A percentile compares a stretch with the other conserved stretches of the same genome.
These are phyloP conservation scores for Aspergillus phoenicis DNA, from an alignment of 2,329 filamentous ascomycete species.

Conservation along the genomic window DNA sequence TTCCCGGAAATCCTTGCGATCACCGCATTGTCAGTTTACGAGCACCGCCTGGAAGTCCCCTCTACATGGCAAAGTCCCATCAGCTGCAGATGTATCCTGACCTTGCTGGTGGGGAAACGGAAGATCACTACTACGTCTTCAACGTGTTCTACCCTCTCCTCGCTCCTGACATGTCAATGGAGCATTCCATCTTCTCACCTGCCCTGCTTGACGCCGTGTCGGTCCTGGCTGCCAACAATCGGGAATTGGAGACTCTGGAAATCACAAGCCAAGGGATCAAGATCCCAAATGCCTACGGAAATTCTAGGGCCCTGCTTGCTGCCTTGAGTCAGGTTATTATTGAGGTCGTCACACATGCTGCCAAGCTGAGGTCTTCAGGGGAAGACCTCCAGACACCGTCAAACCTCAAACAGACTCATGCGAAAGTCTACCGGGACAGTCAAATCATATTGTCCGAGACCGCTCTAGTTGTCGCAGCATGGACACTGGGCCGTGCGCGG, in stretches of 20 bases:
- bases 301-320: constrained; percentile 41
- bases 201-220: constrained; percentile 47
- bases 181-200: constrained; percentile 47
- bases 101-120: constrained; percentile 25
- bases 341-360: constrained; percentile 44
- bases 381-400: constrained; percentile 32
- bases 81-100: constrained; percentile 39
- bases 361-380: constrained; percentile 35
- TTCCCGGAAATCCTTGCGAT: constrained; percentile 47
- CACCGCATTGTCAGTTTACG: constrained; percentile 47
- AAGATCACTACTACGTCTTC: constrained; percentile 49
- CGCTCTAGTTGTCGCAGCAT: constrained; percentile 44
- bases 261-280: constrained; percentile 36
- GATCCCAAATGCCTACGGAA: constrained; percentile 36
- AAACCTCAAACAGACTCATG: constrained; percentile 45
- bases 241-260: constrained; percentile 41
- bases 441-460: constrained; percentile 44
- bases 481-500: constrained; percentile 41
- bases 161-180: constrained; percentile 35
- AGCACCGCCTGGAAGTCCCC: constrained; percentile 44
- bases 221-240: constrained; percentile 44
- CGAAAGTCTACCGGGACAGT: constrained; percentile 46
- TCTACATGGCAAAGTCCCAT: constrained; percentile 39
- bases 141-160: constrained; percentile 48
- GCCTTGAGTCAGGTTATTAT: constrained; percentile 46